Evolutionary conservation across 202 grass and related monocot species (phyloP).

Genomic region (Carex sylvatica): DNA sequence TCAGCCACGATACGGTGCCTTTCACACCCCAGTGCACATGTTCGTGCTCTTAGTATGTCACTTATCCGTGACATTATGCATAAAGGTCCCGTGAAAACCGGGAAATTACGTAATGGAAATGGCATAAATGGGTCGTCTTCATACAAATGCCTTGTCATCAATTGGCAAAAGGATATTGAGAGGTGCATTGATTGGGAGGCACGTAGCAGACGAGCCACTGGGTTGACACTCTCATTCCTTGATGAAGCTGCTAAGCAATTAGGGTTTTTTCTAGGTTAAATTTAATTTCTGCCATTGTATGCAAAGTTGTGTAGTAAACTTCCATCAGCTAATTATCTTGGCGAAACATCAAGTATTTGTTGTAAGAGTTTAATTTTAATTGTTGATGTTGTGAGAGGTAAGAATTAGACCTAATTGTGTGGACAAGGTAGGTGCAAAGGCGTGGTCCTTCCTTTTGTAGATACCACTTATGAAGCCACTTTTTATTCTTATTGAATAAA

Average conservation of each 20-base stretch:
- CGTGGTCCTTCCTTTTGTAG: conserved; percentile 16
- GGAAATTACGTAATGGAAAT: conserved; percentile 46
- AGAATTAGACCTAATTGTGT: conserved; percentile 23
- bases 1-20: conserved; percentile 85
- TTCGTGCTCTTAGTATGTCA: conserved; percentile 86
- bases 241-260: conserved; percentile 66
- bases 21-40: conserved; percentile 90
- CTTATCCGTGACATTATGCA: conserved; percentile 86
- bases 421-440: conserved; percentile 22
- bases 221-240: conserved; percentile 83
- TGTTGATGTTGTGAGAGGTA: not conserved
- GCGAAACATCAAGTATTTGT: conserved; percentile 15
- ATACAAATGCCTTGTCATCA: conserved; percentile 51
- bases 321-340: conserved; percentile 12
- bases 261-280: conserved; percentile 54
- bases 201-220: conserved; percentile 70
- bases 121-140: conserved; percentile 42
- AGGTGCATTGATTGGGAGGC: conserved; percentile 95
- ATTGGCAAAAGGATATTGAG: conserved; percentile 77
- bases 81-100: conserved; percentile 33
- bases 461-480: conserved; percentile 2
- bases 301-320: not conserved
- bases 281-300: conserved; percentile 8
- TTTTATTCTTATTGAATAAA: not conserved
- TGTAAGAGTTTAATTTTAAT: conserved; percentile 18